These are phyloP conservation scores for Penicillium roqueforti DNA, from an alignment of 495 filamentous ascomycete species.

Conservation along the genomic window DNA sequence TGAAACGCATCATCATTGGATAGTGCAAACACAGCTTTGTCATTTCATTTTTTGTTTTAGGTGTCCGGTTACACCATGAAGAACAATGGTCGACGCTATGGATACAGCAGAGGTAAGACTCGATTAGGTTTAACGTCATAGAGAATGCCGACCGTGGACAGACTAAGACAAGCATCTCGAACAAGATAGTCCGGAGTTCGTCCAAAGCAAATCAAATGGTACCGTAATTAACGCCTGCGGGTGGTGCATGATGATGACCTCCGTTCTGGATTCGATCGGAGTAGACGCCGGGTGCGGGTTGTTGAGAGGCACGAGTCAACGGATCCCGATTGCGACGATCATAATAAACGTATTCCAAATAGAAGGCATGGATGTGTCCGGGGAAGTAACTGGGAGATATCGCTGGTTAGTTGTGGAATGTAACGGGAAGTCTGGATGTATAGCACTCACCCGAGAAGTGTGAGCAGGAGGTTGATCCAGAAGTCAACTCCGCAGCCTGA, in stretches of 20 bases:
- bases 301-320: constrained; percentile 42
- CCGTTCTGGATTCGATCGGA: constrained; percentile 74
- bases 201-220: constrained; percentile 34
- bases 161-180: too few species aligned
- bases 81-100: neutral
- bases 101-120: neutral
- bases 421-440: neutral
- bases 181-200: constrained; percentile 2
- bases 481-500: constrained; percentile 62
- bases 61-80: neutral
- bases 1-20: neutral
- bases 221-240: constrained; percentile 38
- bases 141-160: neutral
- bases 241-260: constrained; percentile 39
- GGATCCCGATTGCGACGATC: constrained; percentile 57
- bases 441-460: constrained; percentile 53
- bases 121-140: neutral
- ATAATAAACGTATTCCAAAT: constrained; percentile 85
- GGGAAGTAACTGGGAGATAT: constrained; percentile 59
- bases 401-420: constrained; percentile 3
- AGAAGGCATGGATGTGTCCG: constrained; percentile 87
- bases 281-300: constrained; percentile 69
- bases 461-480: constrained; percentile 60
- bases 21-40: neutral
- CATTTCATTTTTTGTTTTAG: neutral